phyloP scores from a whole-genome alignment of 78 protist species.

The Paulinella micropora region DNA sequence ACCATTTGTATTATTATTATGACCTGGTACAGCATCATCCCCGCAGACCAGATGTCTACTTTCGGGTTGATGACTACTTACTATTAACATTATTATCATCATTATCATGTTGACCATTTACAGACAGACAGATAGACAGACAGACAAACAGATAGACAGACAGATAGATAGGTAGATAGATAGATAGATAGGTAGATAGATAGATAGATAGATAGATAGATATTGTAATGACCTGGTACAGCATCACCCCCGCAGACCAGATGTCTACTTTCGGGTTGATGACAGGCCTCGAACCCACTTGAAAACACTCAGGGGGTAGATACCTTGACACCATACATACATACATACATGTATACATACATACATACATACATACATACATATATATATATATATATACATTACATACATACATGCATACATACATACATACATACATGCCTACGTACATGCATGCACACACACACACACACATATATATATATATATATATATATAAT shows the following conservation, averaged over 20 bases:
- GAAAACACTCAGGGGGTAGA: not conserved
- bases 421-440: not conserved
- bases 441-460: not conserved
- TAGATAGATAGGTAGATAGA: not conserved
- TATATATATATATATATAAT: not conserved
- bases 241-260: conserved; percentile 10
- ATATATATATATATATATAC: not conserved
- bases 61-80: too few species aligned
- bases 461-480: not conserved
- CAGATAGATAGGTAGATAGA: not conserved
- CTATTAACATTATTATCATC: too few species aligned
- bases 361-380: not conserved
- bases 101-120: not conserved
- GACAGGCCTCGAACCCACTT: too few species aligned
- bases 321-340: not conserved
- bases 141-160: not conserved
- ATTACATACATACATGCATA: not conserved
- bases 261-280: conserved; percentile 7
- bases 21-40: conserved; percentile 6
- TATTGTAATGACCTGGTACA: conserved; percentile 1
- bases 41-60: conserved; percentile 13
- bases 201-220: not conserved
- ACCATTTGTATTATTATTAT: too few species aligned
- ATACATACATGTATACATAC: not conserved
- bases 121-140: not conserved